Percentiles rank a stretch among this genome's conserved stretches.
Evolutionary conservation across 1,284 basidiomycete species (phyloP).

Genomic region (Microbotryum lychnidis-dioicae): DNA sequence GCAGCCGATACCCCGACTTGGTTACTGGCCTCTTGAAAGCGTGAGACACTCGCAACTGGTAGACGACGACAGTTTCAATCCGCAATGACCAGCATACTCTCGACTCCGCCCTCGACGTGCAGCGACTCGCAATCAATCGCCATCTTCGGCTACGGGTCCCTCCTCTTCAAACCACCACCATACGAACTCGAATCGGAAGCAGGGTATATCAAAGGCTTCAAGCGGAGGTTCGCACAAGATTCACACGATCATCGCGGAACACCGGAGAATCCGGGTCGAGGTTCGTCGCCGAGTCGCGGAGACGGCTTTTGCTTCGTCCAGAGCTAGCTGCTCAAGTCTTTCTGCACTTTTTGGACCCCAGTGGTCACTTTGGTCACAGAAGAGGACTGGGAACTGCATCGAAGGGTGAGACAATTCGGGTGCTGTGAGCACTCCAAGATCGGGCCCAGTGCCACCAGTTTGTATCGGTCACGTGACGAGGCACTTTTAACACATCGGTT

Average conservation of each 20-base stretch:
- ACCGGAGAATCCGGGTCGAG: conserved; percentile 27
- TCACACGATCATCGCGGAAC: conserved; percentile 62
- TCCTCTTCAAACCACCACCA: conserved; percentile 29
- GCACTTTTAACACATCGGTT: not conserved
- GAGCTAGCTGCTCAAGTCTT: not conserved
- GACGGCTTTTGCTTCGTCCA: too few relatives aligned
- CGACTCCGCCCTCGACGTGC: too few relatives aligned
- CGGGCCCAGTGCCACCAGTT: not conserved
- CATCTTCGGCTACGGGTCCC: conserved; percentile 26
- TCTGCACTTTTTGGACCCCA: not conserved
- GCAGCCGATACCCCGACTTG: too few relatives aligned
- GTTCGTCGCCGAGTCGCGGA: conserved; percentile 2
- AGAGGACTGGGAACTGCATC: conserved; percentile 23
- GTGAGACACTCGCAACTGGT: too few relatives aligned
- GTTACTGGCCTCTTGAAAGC: too few relatives aligned
- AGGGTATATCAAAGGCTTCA: conserved; percentile 76
- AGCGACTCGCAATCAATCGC: not conserved
- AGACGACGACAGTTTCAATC: too few relatives aligned
- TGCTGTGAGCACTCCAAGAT: not conserved
- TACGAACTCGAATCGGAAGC: conserved; percentile 40
- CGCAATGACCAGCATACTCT: too few relatives aligned
- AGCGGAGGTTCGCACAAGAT: conserved; percentile 73
- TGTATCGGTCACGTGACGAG: not conserved
- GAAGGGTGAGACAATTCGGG: conserved; percentile 1
- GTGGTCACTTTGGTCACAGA: conserved; percentile 23